phyloP scores from a whole-genome alignment of 1,139 yeast genomes.

The Sugiyamaella castrensis region DNA sequence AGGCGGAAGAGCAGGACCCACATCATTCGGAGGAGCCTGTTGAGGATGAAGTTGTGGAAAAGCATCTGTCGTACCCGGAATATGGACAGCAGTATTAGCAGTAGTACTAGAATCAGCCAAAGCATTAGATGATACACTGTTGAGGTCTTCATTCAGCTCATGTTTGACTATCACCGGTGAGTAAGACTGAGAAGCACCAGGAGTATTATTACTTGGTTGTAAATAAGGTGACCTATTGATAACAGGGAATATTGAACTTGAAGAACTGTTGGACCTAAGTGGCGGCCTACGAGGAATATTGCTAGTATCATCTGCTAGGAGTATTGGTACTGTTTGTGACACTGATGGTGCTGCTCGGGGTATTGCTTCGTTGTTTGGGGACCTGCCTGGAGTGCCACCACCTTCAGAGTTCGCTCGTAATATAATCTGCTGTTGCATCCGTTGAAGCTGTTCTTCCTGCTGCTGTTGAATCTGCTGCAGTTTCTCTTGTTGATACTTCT shows the following conservation, averaged over 20 bases:
- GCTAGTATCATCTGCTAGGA: background rate
- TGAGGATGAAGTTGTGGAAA: slow-evolving; percentile 7
- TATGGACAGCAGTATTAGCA: background rate
- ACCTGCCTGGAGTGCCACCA: background rate
- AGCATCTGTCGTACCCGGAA: slow-evolving; percentile 12
- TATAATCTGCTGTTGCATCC: slow-evolving; percentile 1
- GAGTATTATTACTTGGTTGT: background rate
- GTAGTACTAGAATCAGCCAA: background rate
- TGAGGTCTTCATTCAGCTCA: too few relatives aligned
- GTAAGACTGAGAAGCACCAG: background rate
- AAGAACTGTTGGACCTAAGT: background rate
- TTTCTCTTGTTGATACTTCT: slow-evolving; percentile 5
- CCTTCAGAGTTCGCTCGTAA: background rate
- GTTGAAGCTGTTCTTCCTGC: slow-evolving; percentile 8
- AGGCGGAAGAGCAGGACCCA: background rate
- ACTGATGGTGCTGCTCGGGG: slow-evolving; percentile 20
- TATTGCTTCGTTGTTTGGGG: slow-evolving; percentile 12
- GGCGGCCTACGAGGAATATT: background rate
- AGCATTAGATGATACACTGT: background rate
- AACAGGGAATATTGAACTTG: slow-evolving; percentile 8
- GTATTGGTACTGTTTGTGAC: slow-evolving; percentile 14
- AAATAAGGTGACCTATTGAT: slow-evolving; percentile 10
- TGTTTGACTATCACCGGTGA: too few relatives aligned
- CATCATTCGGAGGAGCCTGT: background rate
- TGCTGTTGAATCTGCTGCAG: slow-evolving; percentile 5